These are phyloP conservation scores for Neonectria magnoliae DNA, from an alignment of 2,329 filamentous ascomycete species.

Conservation along the genomic window DNA sequence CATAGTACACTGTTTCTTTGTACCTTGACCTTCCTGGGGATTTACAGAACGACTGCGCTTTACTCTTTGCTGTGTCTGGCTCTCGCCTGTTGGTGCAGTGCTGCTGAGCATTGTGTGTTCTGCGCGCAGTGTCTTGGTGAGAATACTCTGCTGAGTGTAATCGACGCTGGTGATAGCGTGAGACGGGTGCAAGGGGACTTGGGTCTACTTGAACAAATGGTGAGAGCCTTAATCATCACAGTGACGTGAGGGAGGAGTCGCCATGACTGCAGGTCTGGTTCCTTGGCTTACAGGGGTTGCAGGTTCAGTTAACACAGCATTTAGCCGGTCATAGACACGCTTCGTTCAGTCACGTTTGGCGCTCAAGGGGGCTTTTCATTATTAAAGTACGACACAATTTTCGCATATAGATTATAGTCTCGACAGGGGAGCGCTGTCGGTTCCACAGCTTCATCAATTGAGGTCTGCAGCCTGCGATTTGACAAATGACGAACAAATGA, in stretches of 20 bases:
- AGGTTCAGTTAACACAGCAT: neutral
- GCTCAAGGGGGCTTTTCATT: neutral
- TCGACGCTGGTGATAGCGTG: neutral
- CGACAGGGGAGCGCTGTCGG: neutral
- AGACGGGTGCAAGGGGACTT: neutral
- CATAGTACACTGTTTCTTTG: conserved; percentile 14
- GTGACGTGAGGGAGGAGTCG: conserved; percentile 1
- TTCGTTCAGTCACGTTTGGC: neutral
- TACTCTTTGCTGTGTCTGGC: neutral
- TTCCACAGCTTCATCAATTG: neutral
- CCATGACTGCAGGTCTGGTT: neutral
- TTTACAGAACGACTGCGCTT: conserved; percentile 8
- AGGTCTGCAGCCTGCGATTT: neutral
- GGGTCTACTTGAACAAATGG: neutral
- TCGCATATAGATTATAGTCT: neutral
- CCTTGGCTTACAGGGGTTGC: neutral
- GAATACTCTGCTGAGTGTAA: neutral
- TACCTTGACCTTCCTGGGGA: neutral
- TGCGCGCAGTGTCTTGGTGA: neutral
- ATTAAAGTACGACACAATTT: neutral
- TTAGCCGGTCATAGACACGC: neutral
- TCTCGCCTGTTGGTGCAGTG: neutral
- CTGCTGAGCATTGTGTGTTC: conserved; percentile 7
- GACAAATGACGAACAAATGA: neutral
- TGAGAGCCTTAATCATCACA: neutral